Evolutionary conservation across 768 basidiomycete species (phyloP).

Genomic region (Amanita thiersii): DNA sequence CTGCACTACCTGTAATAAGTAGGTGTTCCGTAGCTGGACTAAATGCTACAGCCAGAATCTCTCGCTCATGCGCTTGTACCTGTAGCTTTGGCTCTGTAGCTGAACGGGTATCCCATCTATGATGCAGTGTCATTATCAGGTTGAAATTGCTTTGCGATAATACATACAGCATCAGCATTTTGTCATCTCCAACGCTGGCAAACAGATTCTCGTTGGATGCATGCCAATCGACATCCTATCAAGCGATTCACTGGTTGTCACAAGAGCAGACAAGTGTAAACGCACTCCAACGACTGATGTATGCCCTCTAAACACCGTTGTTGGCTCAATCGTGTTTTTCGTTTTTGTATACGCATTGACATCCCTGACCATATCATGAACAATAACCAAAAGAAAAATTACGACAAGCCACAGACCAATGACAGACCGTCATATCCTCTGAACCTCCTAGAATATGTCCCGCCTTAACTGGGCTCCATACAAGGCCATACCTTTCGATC

Average conservation of each 20-base stretch:
- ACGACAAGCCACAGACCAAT: constrained; percentile 53
- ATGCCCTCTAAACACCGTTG: constrained; percentile 80
- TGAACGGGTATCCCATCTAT: constrained; percentile 89
- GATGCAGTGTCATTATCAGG: constrained; percentile 9
- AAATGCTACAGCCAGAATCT: constrained; percentile 88
- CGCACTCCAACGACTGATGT: constrained; percentile 86
- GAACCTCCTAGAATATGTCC: constrained; percentile 89
- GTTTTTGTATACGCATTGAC: constrained; percentile 80
- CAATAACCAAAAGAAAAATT: neutral
- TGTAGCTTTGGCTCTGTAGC: constrained; percentile 59
- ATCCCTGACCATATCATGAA: constrained; percentile 55
- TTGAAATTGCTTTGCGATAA: neutral
- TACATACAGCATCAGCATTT: constrained; percentile 84
- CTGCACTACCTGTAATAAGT: constrained; percentile 85
- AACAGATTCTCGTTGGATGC: constrained; percentile 73
- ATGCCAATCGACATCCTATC: constrained; percentile 96
- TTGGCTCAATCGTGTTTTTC: constrained; percentile 75
- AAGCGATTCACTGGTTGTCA: too few species aligned
- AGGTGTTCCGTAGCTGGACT: constrained; percentile 76
- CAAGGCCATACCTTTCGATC: constrained; percentile 73
- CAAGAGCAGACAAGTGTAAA: constrained; percentile 10
- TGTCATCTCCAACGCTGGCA: constrained; percentile 94
- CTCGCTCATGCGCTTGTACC: constrained; percentile 82
- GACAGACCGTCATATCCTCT: constrained; percentile 93
- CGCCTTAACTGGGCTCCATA: constrained; percentile 80